phyloP scores from a whole-genome alignment of 805 yeast species.

The Yarrowia sp. region DNA sequence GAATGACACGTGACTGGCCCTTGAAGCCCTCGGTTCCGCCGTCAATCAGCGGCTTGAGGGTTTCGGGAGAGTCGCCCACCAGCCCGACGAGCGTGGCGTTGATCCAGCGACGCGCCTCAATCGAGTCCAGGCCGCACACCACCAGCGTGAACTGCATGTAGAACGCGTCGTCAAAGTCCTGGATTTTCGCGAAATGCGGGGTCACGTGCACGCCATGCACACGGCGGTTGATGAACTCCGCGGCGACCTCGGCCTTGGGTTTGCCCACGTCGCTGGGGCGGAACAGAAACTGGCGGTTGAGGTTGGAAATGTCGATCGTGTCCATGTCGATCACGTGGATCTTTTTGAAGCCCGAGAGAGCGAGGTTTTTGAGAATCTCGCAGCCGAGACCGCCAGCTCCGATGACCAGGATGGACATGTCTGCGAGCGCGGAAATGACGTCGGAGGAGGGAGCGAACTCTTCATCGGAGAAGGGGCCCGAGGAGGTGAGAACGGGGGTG shows the following conservation, averaged over 20 bases:
- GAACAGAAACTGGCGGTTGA: conserved; percentile 79
- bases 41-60: conserved; percentile 75
- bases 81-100: conserved; percentile 70
- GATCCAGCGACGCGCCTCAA: conserved; percentile 91
- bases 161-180: conserved; percentile 66
- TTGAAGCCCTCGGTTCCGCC: conserved; percentile 96
- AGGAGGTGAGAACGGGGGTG: not conserved
- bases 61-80: conserved; percentile 57
- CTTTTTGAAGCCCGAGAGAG: conserved; percentile 68
- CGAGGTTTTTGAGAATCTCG: conserved; percentile 75
- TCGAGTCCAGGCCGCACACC: conserved; percentile 86
- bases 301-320: conserved; percentile 75
- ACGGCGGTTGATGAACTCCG: conserved; percentile 59
- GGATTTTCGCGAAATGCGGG: conserved; percentile 71
- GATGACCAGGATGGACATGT: conserved; percentile 48
- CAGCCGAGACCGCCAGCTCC: conserved; percentile 91
- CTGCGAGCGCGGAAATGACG: conserved; percentile 41
- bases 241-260: conserved; percentile 72
- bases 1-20: conserved; percentile 86
- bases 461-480: conserved; percentile 52
- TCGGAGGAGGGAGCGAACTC: conserved; percentile 51
- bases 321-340: conserved; percentile 83
- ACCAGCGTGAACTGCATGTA: conserved; percentile 73
- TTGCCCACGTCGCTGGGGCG: conserved; percentile 66
- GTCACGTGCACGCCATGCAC: conserved; percentile 55